Conservation (phyloP, 2,329 filamentous ascomycete genomes). For the Calonectria leucothoes region DNA sequence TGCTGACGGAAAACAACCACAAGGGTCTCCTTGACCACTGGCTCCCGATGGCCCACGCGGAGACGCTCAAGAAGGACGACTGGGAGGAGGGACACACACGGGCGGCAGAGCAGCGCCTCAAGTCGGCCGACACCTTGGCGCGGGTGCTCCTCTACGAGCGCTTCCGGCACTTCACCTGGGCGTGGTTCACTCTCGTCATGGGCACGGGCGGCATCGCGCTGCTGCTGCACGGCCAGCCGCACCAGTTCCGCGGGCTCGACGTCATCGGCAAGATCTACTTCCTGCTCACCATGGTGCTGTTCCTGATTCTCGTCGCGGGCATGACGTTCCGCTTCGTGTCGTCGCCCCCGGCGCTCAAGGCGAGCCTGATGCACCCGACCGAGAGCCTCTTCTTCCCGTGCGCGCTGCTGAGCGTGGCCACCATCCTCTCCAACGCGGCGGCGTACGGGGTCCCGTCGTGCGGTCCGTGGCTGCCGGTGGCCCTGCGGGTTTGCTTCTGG, state of each 20-base stretch:
- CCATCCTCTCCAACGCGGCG: conserved; percentile 72
- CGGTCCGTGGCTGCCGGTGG: conserved; percentile 61
- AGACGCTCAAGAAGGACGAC: conserved; percentile 37
- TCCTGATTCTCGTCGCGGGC: conserved; percentile 60
- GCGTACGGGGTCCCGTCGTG: conserved; percentile 67
- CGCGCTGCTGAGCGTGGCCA: conserved; percentile 71
- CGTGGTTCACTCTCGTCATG: conserved; percentile 49
- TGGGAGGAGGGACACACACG: conserved; percentile 43
- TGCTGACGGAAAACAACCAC: not conserved
- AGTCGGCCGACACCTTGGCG: conserved; percentile 26
- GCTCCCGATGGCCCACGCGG: conserved; percentile 26
- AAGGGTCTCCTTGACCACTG: conserved; percentile 23
- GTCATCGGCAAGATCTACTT: conserved; percentile 61
- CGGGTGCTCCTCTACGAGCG: conserved; percentile 35
- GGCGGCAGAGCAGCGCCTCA: conserved; percentile 35
- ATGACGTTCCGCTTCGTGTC: conserved; percentile 68
- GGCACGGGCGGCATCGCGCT: conserved; percentile 48
- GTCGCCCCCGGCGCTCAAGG: conserved; percentile 68
- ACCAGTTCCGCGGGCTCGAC: conserved; percentile 58
- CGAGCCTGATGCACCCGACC: conserved; percentile 53
- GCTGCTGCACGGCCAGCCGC: conserved; percentile 50
- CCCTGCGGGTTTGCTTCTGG: conserved; percentile 63
- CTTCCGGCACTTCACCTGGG: conserved; percentile 43
- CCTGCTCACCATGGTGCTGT: conserved; percentile 62
- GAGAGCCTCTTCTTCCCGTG: conserved; percentile 74